phyloP scores from a whole-genome alignment of 1,139 yeast species.

The Zygotorulaspora mrakii region DNA sequence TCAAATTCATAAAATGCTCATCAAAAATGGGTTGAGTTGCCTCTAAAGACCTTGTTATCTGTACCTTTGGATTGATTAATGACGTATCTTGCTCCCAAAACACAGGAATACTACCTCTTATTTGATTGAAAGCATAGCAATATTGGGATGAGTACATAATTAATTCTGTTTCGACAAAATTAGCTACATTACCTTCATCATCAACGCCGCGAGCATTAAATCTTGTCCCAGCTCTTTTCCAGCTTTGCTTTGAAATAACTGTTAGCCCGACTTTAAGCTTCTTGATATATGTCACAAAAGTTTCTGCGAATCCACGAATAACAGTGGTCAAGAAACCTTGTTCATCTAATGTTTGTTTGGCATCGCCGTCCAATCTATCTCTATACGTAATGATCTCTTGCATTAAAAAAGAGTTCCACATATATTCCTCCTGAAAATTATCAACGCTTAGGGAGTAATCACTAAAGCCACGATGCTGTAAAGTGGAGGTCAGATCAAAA shows the following conservation, averaged over 20 bases:
- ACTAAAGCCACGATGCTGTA: constrained; percentile 67
- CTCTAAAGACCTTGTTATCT: constrained; percentile 79
- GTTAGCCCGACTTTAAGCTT: constrained; percentile 60
- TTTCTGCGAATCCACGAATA: constrained; percentile 91
- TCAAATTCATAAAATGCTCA: constrained; percentile 67
- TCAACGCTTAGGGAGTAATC: constrained; percentile 46
- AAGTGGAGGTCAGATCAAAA: constrained; percentile 79
- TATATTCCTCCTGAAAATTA: constrained; percentile 72
- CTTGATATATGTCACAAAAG: constrained; percentile 53
- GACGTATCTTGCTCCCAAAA: constrained; percentile 97
- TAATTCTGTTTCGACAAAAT: constrained; percentile 92
- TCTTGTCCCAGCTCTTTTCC: constrained; percentile 95
- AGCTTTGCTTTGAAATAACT: constrained; percentile 85
- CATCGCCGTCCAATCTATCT: constrained; percentile 58
- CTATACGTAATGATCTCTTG: constrained; percentile 74
- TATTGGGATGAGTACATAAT: constrained; percentile 58
- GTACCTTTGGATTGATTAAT: constrained; percentile 78
- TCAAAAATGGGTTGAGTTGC: constrained; percentile 92
- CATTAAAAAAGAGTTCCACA: constrained; percentile 97
- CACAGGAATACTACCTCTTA: constrained; percentile 92
- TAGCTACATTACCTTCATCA: constrained; percentile 93
- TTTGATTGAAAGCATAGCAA: constrained; percentile 73
- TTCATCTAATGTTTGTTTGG: constrained; percentile 59
- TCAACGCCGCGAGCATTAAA: constrained; percentile 93
- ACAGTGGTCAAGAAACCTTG: constrained; percentile 85